phyloP scores from a whole-genome alignment of 2,329 filamentous ascomycete genomes.

The Xylaria arbuscula region DNA sequence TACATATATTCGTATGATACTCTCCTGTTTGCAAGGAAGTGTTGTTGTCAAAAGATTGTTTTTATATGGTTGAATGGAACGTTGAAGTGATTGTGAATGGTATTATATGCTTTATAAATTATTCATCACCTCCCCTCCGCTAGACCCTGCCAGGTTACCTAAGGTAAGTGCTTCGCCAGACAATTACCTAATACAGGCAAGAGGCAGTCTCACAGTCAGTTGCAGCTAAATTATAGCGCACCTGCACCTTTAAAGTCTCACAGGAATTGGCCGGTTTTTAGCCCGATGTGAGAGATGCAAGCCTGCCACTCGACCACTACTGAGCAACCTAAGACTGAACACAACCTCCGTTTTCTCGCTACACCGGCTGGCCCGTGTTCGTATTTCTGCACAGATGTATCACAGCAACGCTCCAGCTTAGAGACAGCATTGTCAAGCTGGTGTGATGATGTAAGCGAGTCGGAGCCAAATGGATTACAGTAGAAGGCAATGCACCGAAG shows the following conservation, averaged over 20 bases:
- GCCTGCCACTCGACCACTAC: constrained; percentile 8
- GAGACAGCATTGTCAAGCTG: neutral
- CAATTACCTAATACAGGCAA: too few relatives aligned
- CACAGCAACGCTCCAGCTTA: neutral
- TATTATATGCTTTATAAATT: too few relatives aligned
- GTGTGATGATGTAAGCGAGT: constrained; percentile 19
- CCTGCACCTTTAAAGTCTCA: neutral
- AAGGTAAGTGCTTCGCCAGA: too few relatives aligned
- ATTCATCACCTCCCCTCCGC: too few relatives aligned
- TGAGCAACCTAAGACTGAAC: neutral
- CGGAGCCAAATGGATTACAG: neutral
- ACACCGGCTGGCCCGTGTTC: constrained; percentile 5
- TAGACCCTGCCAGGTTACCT: too few relatives aligned
- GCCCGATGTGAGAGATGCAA: neutral
- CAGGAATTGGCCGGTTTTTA: neutral
- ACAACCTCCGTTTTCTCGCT: constrained; percentile 3
- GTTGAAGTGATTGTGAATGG: too few relatives aligned
- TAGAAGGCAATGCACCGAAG: constrained; percentile 17
- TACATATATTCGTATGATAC: too few relatives aligned
- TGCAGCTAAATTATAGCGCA: too few relatives aligned
- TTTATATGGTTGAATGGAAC: too few relatives aligned
- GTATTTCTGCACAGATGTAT: neutral
- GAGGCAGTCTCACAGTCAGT: too few relatives aligned
- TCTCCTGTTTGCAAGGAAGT: too few relatives aligned
- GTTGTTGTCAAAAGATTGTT: too few relatives aligned